Evolutionary conservation across 176 grass and related monocot species (phyloP).

Genomic region (Carex littledalei): DNA sequence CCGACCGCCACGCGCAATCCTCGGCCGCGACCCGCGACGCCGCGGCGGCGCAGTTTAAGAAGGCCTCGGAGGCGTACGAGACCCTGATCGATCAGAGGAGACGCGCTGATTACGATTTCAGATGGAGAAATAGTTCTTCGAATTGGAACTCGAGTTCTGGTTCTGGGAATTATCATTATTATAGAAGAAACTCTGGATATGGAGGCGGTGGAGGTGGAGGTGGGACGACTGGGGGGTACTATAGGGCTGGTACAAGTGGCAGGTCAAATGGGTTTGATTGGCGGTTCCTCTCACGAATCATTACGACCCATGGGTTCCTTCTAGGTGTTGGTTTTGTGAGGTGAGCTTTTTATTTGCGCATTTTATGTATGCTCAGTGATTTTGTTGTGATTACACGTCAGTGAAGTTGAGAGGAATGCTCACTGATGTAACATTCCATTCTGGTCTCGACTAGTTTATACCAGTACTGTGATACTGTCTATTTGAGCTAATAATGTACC

Average conservation of each 20-base stretch:
- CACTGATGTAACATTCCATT: not conserved
- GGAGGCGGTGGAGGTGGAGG: not conserved
- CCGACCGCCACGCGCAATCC: conserved; percentile 15
- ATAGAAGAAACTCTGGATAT: not conserved
- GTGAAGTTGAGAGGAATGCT: not conserved
- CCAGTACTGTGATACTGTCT: not conserved
- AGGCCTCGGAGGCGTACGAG: conserved; percentile 14
- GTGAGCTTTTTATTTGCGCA: not conserved
- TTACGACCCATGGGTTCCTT: not conserved
- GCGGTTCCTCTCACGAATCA: not conserved
- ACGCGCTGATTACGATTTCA: conserved; percentile 12
- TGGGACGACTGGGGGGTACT: not conserved
- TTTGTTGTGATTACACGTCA: not conserved
- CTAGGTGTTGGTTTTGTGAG: conserved; percentile 2
- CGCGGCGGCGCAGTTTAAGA: not conserved
- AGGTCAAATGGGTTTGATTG: not conserved
- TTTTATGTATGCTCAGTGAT: not conserved
- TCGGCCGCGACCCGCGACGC: not conserved
- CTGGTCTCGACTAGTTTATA: not conserved
- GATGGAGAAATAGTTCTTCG: conserved; percentile 1
- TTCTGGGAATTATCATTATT: not conserved
- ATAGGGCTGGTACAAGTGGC: not conserved
- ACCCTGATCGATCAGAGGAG: conserved; percentile 5
- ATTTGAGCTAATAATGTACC: not conserved
- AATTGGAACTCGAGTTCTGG: not conserved